phyloP scores from a whole-genome alignment of 345 rosid genomes.

The Mallotus nudiflorus region DNA sequence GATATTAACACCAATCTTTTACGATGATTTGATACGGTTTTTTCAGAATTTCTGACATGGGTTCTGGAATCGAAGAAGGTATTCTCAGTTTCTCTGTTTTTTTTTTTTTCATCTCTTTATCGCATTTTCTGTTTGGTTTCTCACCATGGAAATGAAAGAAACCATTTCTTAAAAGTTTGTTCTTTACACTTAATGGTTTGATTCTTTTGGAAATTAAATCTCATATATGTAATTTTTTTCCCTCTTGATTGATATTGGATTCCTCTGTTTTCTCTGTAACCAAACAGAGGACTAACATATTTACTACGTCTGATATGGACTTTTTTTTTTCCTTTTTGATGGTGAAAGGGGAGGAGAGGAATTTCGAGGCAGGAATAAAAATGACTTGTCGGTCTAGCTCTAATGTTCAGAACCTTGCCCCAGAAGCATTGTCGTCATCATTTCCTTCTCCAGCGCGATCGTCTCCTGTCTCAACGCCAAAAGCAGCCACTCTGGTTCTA shows the following conservation, averaged over 20 bases:
- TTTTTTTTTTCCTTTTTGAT: not conserved
- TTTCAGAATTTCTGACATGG: conserved; percentile 1
- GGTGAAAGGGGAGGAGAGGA: conserved; percentile 36
- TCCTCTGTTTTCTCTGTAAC: not conserved
- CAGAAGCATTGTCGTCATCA: conserved; percentile 14
- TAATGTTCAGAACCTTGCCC: conserved; percentile 22
- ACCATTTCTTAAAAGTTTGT: not conserved
- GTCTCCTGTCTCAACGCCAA: conserved; percentile 41
- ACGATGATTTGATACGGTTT: not conserved
- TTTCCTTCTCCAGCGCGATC: conserved; percentile 35
- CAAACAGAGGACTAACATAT: not conserved
- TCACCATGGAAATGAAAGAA: not conserved
- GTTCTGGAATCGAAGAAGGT: conserved; percentile 10
- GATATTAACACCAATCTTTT: not conserved
- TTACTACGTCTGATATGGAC: not conserved
- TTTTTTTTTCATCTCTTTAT: not conserved
- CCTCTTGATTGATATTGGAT: not conserved
- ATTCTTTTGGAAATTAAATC: not conserved
- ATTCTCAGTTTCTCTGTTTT: not conserved
- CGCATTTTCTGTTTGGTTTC: not conserved
- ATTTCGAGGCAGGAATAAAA: conserved; percentile 37
- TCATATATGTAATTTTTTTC: too few species aligned
- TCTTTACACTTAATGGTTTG: not conserved
- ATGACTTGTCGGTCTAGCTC: conserved; percentile 13
- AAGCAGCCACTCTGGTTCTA: conserved; percentile 34